Percentiles rank a stretch among this genome's conserved stretches.
phyloP scores from a whole-genome alignment of 2,329 filamentous ascomycete genomes.

The Didymella pinodella region DNA sequence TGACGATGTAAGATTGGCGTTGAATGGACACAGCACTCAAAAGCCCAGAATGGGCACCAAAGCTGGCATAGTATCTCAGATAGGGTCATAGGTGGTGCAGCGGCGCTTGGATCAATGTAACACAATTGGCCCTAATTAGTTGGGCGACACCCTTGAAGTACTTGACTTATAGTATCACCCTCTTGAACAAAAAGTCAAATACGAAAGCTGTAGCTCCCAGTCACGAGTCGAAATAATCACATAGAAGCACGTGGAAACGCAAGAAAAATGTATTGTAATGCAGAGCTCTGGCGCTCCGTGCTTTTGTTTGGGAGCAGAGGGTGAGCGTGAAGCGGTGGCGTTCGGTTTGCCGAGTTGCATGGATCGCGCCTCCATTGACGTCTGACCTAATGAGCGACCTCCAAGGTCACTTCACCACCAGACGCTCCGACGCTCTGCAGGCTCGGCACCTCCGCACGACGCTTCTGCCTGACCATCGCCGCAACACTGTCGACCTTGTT shows the following conservation, averaged over 20 bases:
- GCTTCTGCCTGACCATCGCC: conserved; percentile 1
- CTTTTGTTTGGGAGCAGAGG: conserved; percentile 7
- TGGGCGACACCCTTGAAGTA: conserved; percentile 18
- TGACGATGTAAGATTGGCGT: conserved; percentile 16
- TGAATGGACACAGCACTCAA: conserved; percentile 11
- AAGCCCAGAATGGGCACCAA: conserved; percentile 3
- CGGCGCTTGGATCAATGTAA: conserved; percentile 32
- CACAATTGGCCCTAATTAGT: conserved; percentile 26
- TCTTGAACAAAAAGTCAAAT: conserved; percentile 1
- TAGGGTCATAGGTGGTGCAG: conserved; percentile 15
- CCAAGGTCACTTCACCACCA: conserved; percentile 8
- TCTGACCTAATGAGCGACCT: conserved; percentile 7
- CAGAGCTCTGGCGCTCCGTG: neutral
- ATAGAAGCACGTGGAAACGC: neutral
- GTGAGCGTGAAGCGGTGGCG: conserved; percentile 15
- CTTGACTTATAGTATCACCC: conserved; percentile 18
- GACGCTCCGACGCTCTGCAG: conserved; percentile 7
- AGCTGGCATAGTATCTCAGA: conserved; percentile 11
- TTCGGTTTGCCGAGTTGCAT: conserved; percentile 20
- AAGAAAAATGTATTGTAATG: neutral
- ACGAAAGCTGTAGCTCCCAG: neutral
- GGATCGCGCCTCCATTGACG: conserved; percentile 11
- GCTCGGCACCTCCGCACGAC: conserved; percentile 8
- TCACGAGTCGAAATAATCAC: neutral
- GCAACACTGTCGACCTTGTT: neutral